These are phyloP conservation scores for Tetrahymena elliotti DNA, from an alignment of 73 alveolate genomes.

Conservation along the genomic window DNA sequence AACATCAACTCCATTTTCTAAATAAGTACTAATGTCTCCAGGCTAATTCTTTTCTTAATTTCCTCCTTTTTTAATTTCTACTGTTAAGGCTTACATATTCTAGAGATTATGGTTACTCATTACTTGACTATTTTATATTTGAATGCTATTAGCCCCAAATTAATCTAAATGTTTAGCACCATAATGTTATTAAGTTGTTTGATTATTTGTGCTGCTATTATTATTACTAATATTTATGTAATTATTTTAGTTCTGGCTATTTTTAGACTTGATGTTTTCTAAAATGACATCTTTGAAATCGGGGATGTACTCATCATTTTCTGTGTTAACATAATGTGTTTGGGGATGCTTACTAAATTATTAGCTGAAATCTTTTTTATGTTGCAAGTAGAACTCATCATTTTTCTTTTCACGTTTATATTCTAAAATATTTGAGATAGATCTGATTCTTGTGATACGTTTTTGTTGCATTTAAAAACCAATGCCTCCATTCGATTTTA, in stretches of 20 bases:
- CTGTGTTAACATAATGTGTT: neutral
- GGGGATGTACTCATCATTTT: neutral
- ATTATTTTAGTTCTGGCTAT: neutral
- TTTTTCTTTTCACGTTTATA: neutral
- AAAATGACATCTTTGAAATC: neutral
- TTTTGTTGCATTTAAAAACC: neutral
- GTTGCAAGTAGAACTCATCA: neutral
- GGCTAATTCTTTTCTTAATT: neutral
- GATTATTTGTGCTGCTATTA: neutral
- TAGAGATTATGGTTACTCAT: neutral
- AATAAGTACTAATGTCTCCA: neutral
- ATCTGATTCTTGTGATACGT: neutral
- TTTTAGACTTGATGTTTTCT: neutral
- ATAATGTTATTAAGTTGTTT: neutral
- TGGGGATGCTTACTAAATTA: neutral
- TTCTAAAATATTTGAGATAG: neutral
- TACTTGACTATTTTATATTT: neutral
- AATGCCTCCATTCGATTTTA: neutral
- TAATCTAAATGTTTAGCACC: neutral
- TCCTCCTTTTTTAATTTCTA: neutral
- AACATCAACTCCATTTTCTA: neutral
- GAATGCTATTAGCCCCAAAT: neutral
- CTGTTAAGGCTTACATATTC: neutral
- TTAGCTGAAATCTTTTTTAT: neutral
- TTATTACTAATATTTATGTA: neutral